Conservation (phyloP, 192 early-diverging fungal genomes). For the Rhizophlyctis rosea region DNA sequence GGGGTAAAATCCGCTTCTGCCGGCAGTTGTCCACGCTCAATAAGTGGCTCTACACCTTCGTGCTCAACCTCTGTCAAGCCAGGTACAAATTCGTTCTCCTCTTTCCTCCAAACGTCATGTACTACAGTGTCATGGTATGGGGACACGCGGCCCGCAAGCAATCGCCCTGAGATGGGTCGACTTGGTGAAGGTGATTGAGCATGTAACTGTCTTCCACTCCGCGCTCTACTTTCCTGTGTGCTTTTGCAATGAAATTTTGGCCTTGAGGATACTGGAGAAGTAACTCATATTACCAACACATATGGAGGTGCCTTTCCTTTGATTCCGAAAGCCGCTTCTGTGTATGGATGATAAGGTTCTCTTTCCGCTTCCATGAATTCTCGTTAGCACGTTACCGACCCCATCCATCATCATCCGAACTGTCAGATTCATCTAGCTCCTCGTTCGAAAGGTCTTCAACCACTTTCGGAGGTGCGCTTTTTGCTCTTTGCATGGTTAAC, state of each 20-base stretch:
- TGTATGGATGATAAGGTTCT: background rate
- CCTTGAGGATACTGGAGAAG: background rate
- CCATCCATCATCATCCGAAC: too few relatives aligned
- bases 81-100: background rate
- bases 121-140: background rate
- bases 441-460: too few relatives aligned
- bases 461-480: too few relatives aligned
- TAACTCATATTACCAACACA: background rate
- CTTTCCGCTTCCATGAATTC: too few relatives aligned
- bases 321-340: background rate
- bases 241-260: background rate
- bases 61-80: background rate
- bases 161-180: background rate
- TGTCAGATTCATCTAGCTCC: too few relatives aligned
- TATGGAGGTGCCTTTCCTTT: too few relatives aligned
- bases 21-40: background rate
- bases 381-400: too few relatives aligned
- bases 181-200: background rate
- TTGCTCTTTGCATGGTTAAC: too few relatives aligned
- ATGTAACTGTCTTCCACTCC: background rate
- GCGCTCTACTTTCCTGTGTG: background rate
- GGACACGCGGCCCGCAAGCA: background rate
- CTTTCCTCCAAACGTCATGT: background rate
- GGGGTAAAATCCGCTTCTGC: background rate
- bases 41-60: background rate